Percentiles rank a stretch among this genome's conserved stretches.
Evolutionary conservation across 1,139 yeast species (phyloP).

Genomic region (Pichia norvegensis): DNA sequence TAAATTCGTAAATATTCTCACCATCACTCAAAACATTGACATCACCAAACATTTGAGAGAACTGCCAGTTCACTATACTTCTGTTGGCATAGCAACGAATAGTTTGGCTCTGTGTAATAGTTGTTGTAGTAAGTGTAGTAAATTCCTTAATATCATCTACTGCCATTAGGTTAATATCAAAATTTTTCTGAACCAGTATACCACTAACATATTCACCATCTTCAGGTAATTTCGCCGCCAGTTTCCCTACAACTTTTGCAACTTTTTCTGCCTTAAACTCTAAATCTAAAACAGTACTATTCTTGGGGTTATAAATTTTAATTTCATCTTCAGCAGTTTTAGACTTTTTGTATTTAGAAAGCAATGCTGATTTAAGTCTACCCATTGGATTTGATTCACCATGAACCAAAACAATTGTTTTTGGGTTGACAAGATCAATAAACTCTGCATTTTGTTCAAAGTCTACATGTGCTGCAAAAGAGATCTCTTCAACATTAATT

Average conservation of each 20-base stretch:
- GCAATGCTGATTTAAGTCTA: conserved; percentile 81
- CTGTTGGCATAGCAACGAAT: conserved; percentile 74
- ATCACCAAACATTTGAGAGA: conserved; percentile 92
- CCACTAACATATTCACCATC: conserved; percentile 57
- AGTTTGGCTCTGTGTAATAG: conserved; percentile 74
- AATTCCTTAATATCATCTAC: conserved; percentile 84
- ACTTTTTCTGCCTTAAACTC: conserved; percentile 77
- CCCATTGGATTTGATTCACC: conserved; percentile 99
- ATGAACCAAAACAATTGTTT: conserved; percentile 80
- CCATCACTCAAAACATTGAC: conserved; percentile 60
- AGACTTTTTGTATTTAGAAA: conserved; percentile 75
- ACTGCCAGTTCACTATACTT: conserved; percentile 77
- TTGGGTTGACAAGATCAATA: conserved; percentile 80
- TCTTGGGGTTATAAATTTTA: conserved; percentile 87
- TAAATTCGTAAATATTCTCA: conserved; percentile 35
- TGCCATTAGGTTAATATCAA: conserved; percentile 74
- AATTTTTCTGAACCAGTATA: conserved; percentile 83
- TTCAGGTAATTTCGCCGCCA: conserved; percentile 47
- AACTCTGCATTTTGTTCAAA: conserved; percentile 88
- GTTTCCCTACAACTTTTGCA: conserved; percentile 76
- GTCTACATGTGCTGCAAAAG: conserved; percentile 98
- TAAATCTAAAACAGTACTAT: conserved; percentile 72
- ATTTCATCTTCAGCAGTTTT: conserved; percentile 88
- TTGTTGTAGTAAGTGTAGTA: conserved; percentile 79
- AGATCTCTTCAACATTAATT: conserved; percentile 83